These are phyloP conservation scores for Salix brachista DNA, from an alignment of 345 rosid species.

Conservation along the genomic window DNA sequence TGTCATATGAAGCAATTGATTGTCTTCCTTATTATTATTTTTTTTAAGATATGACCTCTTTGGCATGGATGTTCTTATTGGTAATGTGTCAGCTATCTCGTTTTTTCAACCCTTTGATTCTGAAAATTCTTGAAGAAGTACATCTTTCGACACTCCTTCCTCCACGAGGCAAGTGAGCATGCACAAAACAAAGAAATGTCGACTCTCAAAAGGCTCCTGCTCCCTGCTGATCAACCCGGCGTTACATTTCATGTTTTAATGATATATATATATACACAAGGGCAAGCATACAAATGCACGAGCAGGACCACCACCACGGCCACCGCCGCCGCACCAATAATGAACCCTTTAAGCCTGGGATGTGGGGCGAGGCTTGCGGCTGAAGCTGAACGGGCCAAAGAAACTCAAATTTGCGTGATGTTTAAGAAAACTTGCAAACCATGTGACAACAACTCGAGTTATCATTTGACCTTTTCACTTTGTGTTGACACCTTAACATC, in stretches of 20 bases:
- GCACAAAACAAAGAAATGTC: no score
- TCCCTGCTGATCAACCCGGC: neutral
- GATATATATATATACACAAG: neutral
- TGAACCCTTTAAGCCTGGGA: neutral
- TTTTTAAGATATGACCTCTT: neutral
- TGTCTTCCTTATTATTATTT: neutral
- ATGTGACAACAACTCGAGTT: slow-evolving; percentile 10
- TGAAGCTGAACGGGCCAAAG: neutral
- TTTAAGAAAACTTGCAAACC: slow-evolving; percentile 7
- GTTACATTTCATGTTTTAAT: neutral
- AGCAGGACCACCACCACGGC: neutral
- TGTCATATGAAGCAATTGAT: neutral
- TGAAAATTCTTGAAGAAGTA: no score
- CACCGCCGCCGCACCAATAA: neutral
- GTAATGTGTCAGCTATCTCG: slow-evolving; percentile 1
- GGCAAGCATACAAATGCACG: neutral
- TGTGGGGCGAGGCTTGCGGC: neutral
- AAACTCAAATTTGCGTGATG: neutral
- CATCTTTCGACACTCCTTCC: no score
- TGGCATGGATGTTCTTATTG: neutral
- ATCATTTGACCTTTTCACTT: slow-evolving; percentile 18
- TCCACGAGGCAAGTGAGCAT: no score
- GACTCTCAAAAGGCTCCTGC: neutral
- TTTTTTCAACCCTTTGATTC: neutral
- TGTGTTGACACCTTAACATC: slow-evolving; percentile 11